These are phyloP conservation scores for Penicillium sp. DNA, from an alignment of 2,329 filamentous ascomycete genomes.

Conservation along the genomic window DNA sequence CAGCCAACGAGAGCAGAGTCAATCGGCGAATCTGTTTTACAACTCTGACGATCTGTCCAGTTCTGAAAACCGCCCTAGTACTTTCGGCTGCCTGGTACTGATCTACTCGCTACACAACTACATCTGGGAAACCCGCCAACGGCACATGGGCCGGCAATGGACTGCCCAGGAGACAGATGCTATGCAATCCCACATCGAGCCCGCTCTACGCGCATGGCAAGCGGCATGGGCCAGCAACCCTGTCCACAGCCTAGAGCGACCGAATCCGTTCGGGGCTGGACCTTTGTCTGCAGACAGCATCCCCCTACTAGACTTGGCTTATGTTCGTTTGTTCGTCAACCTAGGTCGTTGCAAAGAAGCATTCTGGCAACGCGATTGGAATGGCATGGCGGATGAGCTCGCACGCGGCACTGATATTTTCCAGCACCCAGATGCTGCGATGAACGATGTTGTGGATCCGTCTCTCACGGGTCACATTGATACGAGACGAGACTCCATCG, in stretches of 20 bases:
- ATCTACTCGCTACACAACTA: slow-evolving; percentile 97
- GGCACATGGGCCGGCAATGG: slow-evolving; percentile 85
- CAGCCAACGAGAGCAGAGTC: slow-evolving; percentile 60
- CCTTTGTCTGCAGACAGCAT: slow-evolving; percentile 88
- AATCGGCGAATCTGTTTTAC: slow-evolving; percentile 43
- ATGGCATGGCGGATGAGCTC: slow-evolving; percentile 84
- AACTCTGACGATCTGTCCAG: slow-evolving; percentile 53
- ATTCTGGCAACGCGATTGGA: slow-evolving; percentile 92
- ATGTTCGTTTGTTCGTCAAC: slow-evolving; percentile 88
- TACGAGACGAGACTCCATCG: slow-evolving; percentile 35
- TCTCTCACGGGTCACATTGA: slow-evolving; percentile 25
- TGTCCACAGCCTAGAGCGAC: slow-evolving; percentile 76
- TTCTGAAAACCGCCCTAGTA: slow-evolving; percentile 74
- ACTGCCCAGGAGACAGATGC: slow-evolving; percentile 89
- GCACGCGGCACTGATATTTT: slow-evolving; percentile 72
- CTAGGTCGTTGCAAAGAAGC: slow-evolving; percentile 88
- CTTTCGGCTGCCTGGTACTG: slow-evolving; percentile 84
- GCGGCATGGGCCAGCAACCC: slow-evolving; percentile 85
- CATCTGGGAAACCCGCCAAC: slow-evolving; percentile 94
- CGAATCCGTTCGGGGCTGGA: slow-evolving; percentile 76
- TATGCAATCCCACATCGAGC: slow-evolving; percentile 94
- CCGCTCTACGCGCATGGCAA: slow-evolving; percentile 91
- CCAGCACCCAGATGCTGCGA: slow-evolving; percentile 60
- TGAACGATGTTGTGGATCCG: slow-evolving; percentile 30
- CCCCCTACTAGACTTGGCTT: slow-evolving; percentile 84